phyloP scores from a whole-genome alignment of 768 basidiomycete genomes.

The Lentinula raphanica region DNA sequence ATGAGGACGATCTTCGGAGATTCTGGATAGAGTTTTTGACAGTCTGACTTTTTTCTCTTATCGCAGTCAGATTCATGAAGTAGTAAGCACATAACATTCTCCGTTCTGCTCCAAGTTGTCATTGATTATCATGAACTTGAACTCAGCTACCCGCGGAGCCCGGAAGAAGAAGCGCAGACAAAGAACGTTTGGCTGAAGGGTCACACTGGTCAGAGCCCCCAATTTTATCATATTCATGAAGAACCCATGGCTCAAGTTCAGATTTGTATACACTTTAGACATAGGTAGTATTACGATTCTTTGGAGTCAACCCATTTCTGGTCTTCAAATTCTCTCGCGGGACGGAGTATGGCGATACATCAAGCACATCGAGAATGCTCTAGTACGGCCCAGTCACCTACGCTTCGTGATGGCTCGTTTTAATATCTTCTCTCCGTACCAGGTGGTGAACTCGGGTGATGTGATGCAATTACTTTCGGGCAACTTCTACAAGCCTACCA shows the following conservation, averaged over 20 bases:
- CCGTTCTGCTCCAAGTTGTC: no score
- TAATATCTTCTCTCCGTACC: background rate
- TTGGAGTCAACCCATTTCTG: constrained; percentile 57
- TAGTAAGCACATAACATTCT: constrained; percentile 36
- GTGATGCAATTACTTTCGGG: constrained; percentile 57
- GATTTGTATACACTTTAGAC: constrained; percentile 26
- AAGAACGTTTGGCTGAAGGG: constrained; percentile 59
- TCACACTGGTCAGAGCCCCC: constrained; percentile 38
- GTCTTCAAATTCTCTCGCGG: constrained; percentile 47
- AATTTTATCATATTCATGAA: background rate
- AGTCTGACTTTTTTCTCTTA: background rate
- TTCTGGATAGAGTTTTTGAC: background rate
- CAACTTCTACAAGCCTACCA: constrained; percentile 53
- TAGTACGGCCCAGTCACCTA: constrained; percentile 28
- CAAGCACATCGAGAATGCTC: constrained; percentile 51
- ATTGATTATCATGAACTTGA: background rate
- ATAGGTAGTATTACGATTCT: constrained; percentile 52
- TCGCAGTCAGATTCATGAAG: constrained; percentile 59
- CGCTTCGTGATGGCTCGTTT: background rate
- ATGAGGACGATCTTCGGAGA: background rate
- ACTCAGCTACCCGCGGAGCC: constrained; percentile 42
- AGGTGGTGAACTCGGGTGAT: constrained; percentile 58
- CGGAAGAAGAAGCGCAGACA: constrained; percentile 44
- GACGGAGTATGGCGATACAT: constrained; percentile 57
- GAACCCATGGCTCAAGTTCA: no score